Evolutionary conservation across 768 basidiomycete species (phyloP).

Genomic region (Lentinula raphanica): DNA sequence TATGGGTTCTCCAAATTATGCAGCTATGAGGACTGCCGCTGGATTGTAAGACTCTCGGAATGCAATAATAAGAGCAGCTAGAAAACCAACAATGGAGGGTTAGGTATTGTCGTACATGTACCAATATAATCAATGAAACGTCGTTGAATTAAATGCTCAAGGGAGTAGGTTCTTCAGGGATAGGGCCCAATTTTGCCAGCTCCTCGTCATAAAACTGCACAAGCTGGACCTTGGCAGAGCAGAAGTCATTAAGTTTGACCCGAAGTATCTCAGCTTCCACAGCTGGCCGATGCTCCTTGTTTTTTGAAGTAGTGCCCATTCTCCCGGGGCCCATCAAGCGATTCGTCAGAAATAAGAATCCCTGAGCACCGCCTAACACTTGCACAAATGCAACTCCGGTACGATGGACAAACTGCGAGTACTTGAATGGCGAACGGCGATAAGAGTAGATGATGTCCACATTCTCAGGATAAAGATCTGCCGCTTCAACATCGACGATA

Average conservation of each 20-base stretch:
- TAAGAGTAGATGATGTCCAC: conserved; percentile 89
- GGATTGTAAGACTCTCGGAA: too few relatives aligned
- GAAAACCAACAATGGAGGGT: too few relatives aligned
- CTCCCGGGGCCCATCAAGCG: conserved; percentile 71
- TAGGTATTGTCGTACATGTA: too few relatives aligned
- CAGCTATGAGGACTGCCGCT: conserved; percentile 1
- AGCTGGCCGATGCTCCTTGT: conserved; percentile 50
- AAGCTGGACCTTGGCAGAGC: conserved; percentile 50
- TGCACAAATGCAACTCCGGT: conserved; percentile 89
- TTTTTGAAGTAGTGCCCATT: conserved; percentile 49
- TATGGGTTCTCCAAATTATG: neutral
- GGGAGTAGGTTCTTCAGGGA: conserved; percentile 50
- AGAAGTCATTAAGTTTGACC: conserved; percentile 56
- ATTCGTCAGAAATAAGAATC: conserved; percentile 89
- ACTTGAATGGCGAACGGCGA: conserved; percentile 66
- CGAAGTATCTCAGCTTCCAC: conserved; percentile 61
- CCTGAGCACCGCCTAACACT: conserved; percentile 70
- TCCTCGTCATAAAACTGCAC: conserved; percentile 71
- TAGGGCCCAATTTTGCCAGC: conserved; percentile 40
- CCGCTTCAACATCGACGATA: conserved; percentile 79
- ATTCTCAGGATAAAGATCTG: conserved; percentile 67
- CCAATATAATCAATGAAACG: too few relatives aligned
- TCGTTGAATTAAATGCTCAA: conserved; percentile 30
- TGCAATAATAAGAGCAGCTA: too few relatives aligned
- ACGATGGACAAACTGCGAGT: conserved; percentile 91